Percentiles rank a stretch among this genome's conserved stretches.
phyloP scores from a whole-genome alignment of 2,329 filamentous ascomycete genomes.

The Uncinocarpus reesii region DNA sequence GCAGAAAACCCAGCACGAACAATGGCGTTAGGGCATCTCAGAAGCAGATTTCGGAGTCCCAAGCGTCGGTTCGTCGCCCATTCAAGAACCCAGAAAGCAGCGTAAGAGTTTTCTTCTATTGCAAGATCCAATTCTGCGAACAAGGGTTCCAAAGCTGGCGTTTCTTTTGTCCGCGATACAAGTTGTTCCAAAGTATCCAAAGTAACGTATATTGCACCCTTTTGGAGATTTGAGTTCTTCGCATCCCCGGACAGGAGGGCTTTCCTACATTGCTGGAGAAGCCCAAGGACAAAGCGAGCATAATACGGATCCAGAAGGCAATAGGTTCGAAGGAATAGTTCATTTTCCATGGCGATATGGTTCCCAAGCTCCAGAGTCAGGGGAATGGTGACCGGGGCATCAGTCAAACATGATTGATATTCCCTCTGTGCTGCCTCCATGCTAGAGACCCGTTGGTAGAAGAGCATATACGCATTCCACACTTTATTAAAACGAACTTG shows the following conservation, averaged over 20 bases:
- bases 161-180: slow-evolving; percentile 59
- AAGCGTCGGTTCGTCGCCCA: slow-evolving; percentile 50
- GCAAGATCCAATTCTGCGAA: slow-evolving; percentile 44
- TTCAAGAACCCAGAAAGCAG: slow-evolving; percentile 49
- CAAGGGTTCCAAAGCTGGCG: slow-evolving; percentile 51
- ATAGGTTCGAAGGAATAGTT: slow-evolving; percentile 61
- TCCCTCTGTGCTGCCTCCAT: slow-evolving; percentile 46
- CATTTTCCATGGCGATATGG: slow-evolving; percentile 62
- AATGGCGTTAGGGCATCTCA: slow-evolving; percentile 48
- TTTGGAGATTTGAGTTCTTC: slow-evolving; percentile 39
- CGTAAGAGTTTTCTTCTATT: slow-evolving; percentile 43
- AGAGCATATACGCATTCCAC: slow-evolving; percentile 92
- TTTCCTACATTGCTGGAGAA: slow-evolving; percentile 49
- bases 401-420: slow-evolving; percentile 37
- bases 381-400: slow-evolving; percentile 41
- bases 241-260: slow-evolving; percentile 40
- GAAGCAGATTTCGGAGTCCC: slow-evolving; percentile 54
- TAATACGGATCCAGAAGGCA: slow-evolving; percentile 69
- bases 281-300: slow-evolving; percentile 52
- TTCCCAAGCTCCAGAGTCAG: slow-evolving; percentile 39
- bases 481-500: slow-evolving; percentile 52
- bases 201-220: slow-evolving; percentile 33
- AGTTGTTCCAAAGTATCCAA: slow-evolving; percentile 63
- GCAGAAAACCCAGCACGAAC: slow-evolving; percentile 47
- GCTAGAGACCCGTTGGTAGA: slow-evolving; percentile 73